A percentile compares a stretch with the other conserved stretches of the same genome.
Evolutionary conservation across 371 early-diverging fungal genomes (phyloP).

Genomic region (Saksenaea vasiformis): DNA sequence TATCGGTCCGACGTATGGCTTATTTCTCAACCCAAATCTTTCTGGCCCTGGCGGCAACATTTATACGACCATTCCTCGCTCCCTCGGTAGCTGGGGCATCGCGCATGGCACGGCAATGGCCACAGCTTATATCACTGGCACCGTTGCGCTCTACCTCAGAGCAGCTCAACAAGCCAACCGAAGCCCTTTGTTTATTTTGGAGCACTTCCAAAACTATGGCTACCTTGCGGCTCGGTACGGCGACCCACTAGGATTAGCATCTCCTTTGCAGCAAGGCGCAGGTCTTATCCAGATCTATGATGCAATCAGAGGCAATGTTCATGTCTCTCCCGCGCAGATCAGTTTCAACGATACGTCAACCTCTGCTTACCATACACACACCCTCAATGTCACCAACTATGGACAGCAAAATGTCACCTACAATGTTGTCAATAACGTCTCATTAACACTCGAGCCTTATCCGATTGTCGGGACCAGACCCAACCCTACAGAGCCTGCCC

Average conservation of each 20-base stretch:
- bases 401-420: slow-evolving; percentile 55
- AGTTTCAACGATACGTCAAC: slow-evolving; percentile 68
- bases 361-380: slow-evolving; percentile 32
- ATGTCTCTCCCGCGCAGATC: slow-evolving; percentile 60
- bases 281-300: slow-evolving; percentile 72
- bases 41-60: slow-evolving; percentile 69
- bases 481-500: slow-evolving; percentile 30
- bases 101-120: slow-evolving; percentile 66
- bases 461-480: slow-evolving; percentile 20
- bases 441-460: slow-evolving; percentile 40
- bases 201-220: slow-evolving; percentile 57
- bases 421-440: slow-evolving; percentile 36
- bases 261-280: slow-evolving; percentile 63
- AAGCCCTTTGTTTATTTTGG: slow-evolving; percentile 19
- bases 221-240: slow-evolving; percentile 19
- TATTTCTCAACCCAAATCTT: slow-evolving; percentile 54
- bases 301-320: slow-evolving; percentile 53
- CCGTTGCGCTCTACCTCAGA: slow-evolving; percentile 61
- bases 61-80: slow-evolving; percentile 59
- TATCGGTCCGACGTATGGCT: slow-evolving; percentile 29
- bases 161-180: slow-evolving; percentile 22
- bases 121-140: slow-evolving; percentile 72
- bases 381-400: slow-evolving; percentile 59
- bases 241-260: slow-evolving; percentile 16
- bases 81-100: slow-evolving; percentile 51